Evolutionary conservation across 1,284 basidiomycete genomes (phyloP).

Genomic region (Inonotus hispidus): DNA sequence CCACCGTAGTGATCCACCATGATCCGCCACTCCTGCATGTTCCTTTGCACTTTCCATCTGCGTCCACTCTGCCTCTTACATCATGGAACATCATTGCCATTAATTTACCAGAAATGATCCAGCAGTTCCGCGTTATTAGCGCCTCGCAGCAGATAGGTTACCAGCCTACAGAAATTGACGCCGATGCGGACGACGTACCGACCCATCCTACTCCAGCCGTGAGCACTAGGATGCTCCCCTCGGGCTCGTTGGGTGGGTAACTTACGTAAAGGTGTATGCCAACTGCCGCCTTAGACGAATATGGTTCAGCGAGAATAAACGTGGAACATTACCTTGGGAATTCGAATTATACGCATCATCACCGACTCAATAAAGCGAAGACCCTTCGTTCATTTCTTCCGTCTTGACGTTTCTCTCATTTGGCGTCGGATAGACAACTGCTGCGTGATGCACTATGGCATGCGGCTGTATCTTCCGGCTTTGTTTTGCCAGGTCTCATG

Average conservation of each 20-base stretch:
- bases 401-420: neutral
- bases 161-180: slow-evolving; percentile 25
- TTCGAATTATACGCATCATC: slow-evolving; percentile 47
- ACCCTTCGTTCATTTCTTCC: neutral
- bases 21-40: slow-evolving; percentile 61
- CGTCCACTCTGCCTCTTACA: slow-evolving; percentile 53
- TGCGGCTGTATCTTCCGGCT: neutral
- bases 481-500: neutral
- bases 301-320: slow-evolving; percentile 54
- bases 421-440: neutral
- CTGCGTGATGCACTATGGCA: neutral
- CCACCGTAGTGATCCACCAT: slow-evolving; percentile 41
- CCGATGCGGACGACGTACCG: slow-evolving; percentile 5
- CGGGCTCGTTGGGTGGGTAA: slow-evolving; percentile 57
- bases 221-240: slow-evolving; percentile 35
- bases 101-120: slow-evolving; percentile 54
- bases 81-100: slow-evolving; percentile 67
- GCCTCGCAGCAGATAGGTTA: slow-evolving; percentile 24
- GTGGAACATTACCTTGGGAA: slow-evolving; percentile 61
- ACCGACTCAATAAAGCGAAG: neutral
- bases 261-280: slow-evolving; percentile 74
- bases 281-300: slow-evolving; percentile 75
- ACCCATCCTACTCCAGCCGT: neutral
- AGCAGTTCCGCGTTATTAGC: slow-evolving; percentile 54
- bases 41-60: slow-evolving; percentile 60